Base-by-base conservation (phyloP, 495 filamentous ascomycete species). In the Penicillium riverlandense region DNA sequence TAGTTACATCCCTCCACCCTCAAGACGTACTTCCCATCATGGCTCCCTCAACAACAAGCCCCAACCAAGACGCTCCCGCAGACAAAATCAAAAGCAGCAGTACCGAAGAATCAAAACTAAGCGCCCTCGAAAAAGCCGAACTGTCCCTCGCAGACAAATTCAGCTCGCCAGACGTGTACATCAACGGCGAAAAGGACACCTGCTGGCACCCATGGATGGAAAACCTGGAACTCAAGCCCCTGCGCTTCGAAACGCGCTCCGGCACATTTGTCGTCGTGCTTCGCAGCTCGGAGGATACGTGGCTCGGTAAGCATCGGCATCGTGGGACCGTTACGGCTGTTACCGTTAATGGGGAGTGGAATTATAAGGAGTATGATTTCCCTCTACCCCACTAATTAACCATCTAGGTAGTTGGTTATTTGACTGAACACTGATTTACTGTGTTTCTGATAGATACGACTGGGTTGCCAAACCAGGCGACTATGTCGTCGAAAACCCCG, bases 81-180 rank as follows among this genome's bases (percentile, higher is more conserved):
- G 4, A 6, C 22, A 22, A 22, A 22, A 22, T 2, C 22, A 22
- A 22, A 22, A 22, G 2, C 22, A 6, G 2, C 22, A 22, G 22
- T 4, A 22, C 4, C 2, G 22, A 22, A 22, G 12, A 10, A 9
- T 40, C 38, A 13, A 40, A 40, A 28, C 38, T 40, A 11, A 22
- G 13, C 38, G 4, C 12, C 0, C 16, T 40, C 13, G 38, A 40
- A 16, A 16, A 28, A n/a, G 7, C 38, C 38, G 38, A 40, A 28
- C 38, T 40, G 7, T 11, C 11, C 12, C 38, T 40, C 38, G 38
- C 38, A 11, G 38, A 28, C 38, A 40, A 40, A 15, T 40, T 30
- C 38, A 40, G 38, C 38, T 40, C 38, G 1, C 38, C 38, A n/a
- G 38, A 40, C 38, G 38, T 40, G 7, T 40, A 40, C 38, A 40